Conservation (phyloP, 345 rosid genomes). For the Eucalyptus caleyi region DNA sequence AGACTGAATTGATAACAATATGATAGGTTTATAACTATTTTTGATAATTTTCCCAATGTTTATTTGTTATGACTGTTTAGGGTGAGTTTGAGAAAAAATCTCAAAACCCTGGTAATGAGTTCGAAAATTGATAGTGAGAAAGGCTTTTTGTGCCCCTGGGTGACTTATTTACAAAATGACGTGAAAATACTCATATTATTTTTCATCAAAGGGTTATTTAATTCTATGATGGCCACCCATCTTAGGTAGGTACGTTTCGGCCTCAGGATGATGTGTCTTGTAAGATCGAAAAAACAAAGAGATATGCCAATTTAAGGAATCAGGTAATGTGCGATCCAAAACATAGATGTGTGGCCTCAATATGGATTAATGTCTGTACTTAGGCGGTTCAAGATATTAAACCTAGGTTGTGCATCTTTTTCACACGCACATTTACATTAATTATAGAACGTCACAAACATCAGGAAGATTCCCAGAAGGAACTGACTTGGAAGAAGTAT, state of each 20-base stretch:
- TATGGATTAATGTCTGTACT: neutral
- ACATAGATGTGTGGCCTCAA: neutral
- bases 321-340: neutral
- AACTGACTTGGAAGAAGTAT: neutral
- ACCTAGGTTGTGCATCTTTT: neutral
- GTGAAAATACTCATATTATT: neutral
- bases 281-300: neutral
- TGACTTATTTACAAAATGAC: neutral
- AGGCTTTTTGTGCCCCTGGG: neutral
- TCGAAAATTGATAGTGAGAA: neutral
- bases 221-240: neutral
- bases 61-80: neutral
- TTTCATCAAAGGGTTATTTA: neutral
- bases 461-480: neutral
- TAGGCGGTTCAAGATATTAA: neutral
- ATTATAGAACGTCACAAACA: neutral
- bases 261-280: neutral
- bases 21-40: too few species aligned
- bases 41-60: neutral
- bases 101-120: neutral
- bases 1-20: too few species aligned
- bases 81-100: neutral
- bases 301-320: neutral
- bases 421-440: neutral
- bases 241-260: neutral